Conservation (phyloP, 495 filamentous ascomycete genomes). For the Hypoxylon cercidicola region DNA sequence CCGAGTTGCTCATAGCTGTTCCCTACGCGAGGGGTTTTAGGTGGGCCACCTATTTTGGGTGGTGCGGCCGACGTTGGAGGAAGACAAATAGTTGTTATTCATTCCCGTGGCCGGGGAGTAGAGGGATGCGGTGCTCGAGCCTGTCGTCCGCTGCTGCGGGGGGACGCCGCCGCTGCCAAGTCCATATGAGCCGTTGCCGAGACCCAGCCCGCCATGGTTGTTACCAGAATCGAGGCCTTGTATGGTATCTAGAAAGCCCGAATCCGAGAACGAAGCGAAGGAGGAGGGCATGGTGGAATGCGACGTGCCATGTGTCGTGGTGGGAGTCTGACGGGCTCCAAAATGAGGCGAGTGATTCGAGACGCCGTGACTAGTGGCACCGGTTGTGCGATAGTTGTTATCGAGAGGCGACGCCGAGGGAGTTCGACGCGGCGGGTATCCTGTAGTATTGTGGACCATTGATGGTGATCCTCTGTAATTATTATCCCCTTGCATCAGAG, state of each 20-base stretch:
- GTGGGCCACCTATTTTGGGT: conserved; percentile 44
- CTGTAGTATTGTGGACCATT: conserved; percentile 44
- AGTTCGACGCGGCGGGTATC: conserved; percentile 51
- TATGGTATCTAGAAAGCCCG: conserved; percentile 53
- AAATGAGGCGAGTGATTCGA: conserved; percentile 53
- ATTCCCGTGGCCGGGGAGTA: conserved; percentile 45
- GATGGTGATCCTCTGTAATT: conserved; percentile 54
- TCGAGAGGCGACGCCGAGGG: conserved; percentile 52
- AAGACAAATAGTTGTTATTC: conserved; percentile 40
- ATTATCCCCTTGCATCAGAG: conserved; percentile 48
- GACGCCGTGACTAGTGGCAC: conserved; percentile 43
- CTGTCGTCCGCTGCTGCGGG: conserved; percentile 44
- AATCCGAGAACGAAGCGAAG: conserved; percentile 45
- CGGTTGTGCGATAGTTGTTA: conserved; percentile 47
- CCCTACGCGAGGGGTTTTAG: conserved; percentile 14
- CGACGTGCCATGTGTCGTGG: conserved; percentile 43
- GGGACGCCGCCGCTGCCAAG: conserved; percentile 41
- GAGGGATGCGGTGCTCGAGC: conserved; percentile 37
- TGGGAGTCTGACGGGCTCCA: conserved; percentile 42
- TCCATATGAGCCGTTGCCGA: conserved; percentile 41
- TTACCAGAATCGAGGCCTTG: conserved; percentile 49
- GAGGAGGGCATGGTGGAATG: conserved; percentile 41
- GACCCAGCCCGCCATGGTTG: conserved; percentile 43
- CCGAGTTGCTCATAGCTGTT: background rate
- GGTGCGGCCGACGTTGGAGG: conserved; percentile 43